phyloP scores from a whole-genome alignment of 148 eudicot genomes.

The Talinum fruticosum region DNA sequence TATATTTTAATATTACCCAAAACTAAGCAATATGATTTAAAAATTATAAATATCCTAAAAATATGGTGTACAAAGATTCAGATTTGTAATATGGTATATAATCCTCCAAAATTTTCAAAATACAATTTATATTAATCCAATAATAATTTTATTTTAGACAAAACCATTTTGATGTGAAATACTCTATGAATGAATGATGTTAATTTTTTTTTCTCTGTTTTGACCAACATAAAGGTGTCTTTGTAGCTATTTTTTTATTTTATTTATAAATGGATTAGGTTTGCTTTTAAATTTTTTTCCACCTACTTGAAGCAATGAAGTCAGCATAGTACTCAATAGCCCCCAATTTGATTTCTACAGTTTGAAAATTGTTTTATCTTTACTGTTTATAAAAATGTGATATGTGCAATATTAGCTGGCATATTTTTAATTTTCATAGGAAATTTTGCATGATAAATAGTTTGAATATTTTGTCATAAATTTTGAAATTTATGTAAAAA shows the following conservation, averaged over 20 bases:
- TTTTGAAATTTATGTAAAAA: neutral
- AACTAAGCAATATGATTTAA: too few relatives aligned
- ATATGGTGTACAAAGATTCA: too few relatives aligned
- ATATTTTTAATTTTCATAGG: neutral
- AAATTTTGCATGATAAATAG: neutral
- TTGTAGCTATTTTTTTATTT: too few relatives aligned
- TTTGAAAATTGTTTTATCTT: neutral
- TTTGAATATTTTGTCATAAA: neutral
- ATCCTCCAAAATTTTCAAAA: too few relatives aligned
- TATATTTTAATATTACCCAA: too few relatives aligned
- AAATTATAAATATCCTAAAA: too few relatives aligned
- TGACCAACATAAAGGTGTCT: neutral
- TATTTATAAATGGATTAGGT: neutral
- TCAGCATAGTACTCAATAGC: neutral
- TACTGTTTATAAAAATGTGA: neutral
- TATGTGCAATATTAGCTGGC: neutral
- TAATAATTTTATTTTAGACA: too few relatives aligned
- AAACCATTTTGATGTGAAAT: neutral
- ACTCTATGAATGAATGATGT: too few relatives aligned
- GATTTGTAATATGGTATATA: too few relatives aligned
- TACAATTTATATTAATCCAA: too few relatives aligned
- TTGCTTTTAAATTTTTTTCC: neutral
- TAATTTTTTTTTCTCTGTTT: neutral
- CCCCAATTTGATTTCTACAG: neutral
- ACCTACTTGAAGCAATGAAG: neutral